Base-by-base conservation (phyloP, 2,329 filamentous ascomycete species). In the Trichocomaceae sp. region DNA sequence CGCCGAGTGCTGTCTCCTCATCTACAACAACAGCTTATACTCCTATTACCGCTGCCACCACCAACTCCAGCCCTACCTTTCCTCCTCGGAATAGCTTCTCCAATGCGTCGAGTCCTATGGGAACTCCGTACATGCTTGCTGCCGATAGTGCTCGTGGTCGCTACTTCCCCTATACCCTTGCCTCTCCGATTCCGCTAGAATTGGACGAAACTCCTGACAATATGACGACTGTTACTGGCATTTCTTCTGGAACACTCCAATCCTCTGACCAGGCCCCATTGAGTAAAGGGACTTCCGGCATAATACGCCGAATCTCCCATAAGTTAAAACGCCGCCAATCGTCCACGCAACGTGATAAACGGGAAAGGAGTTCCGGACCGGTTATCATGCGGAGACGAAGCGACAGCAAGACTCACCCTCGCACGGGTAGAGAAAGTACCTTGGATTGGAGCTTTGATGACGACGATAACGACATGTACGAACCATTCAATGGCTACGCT, bases 331-430 rank as follows among this genome's bases (percentile, higher is more conserved):
- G 90, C 59, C 82, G 91, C 58, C 85, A 87, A 58, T 95, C 89
- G 15, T 90, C 88, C 2, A 85, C 85, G 1, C 82, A 87, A 45
- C 82, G 87, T 19, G 83, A 85, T 58, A 89, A 86, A 67, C 84
- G 91, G 42, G 90, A 96, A 66, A 85, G 88, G 58, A 96, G 91
- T 67, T 86, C 90, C 23, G 93, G 93, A 0, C 93, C 93, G 1
- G 87, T 90, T 54, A 87, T 96, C 51, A 83, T 95, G 71, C 84
- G 92, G 59, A 82, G 90, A 56, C 84, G 91, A 61, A 96, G 91
- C 70, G 90, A 95, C 70, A 96, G 91, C 75, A 93, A 88, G 70
- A 88, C 83, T 60, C 86, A 86, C 6, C 78, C 79, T 7, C 81
- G 31, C 81, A 84, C 26, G 33, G 78, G 79, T 56, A 55, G 60